These are phyloP conservation scores for Acanthamoeba royreba DNA, from an alignment of 208 protist genomes.

Conservation along the genomic window DNA sequence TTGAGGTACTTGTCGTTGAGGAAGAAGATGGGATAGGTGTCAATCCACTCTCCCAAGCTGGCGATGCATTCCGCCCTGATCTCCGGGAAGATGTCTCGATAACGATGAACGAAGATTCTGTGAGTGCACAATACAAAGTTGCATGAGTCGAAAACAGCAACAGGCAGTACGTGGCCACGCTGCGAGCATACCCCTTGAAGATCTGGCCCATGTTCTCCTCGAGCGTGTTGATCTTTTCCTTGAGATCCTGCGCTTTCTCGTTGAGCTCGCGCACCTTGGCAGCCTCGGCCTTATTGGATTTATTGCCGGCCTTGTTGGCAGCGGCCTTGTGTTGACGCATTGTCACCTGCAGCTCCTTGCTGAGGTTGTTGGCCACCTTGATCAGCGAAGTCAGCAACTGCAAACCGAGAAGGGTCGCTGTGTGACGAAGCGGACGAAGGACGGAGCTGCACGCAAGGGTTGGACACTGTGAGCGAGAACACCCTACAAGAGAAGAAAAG, in stretches of 20 bases:
- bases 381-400: conserved; percentile 11
- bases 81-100: conserved; percentile 42
- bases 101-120: conserved; percentile 58
- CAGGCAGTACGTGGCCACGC: not conserved
- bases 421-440: conserved; percentile 15
- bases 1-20: conserved; percentile 53
- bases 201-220: conserved; percentile 26
- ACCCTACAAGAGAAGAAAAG: not conserved
- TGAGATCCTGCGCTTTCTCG: not conserved
- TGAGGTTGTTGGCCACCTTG: not conserved
- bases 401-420: conserved; percentile 15
- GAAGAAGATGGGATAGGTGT: conserved; percentile 48
- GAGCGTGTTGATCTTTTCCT: not conserved
- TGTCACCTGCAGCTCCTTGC: not conserved
- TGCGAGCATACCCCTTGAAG: conserved; percentile 32
- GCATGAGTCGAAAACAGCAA: not conserved
- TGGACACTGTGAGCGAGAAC: not conserved
- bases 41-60: conserved; percentile 46
- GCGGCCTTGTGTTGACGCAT: not conserved
- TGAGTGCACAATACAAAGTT: not conserved
- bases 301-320: not conserved
- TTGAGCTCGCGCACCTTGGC: conserved; percentile 5
- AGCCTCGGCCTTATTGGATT: not conserved
- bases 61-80: conserved; percentile 42
- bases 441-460: not conserved